These are phyloP conservation scores for Vitis rupestris DNA, from an alignment of 164 flowering plant genomes.

Conservation along the genomic window DNA sequence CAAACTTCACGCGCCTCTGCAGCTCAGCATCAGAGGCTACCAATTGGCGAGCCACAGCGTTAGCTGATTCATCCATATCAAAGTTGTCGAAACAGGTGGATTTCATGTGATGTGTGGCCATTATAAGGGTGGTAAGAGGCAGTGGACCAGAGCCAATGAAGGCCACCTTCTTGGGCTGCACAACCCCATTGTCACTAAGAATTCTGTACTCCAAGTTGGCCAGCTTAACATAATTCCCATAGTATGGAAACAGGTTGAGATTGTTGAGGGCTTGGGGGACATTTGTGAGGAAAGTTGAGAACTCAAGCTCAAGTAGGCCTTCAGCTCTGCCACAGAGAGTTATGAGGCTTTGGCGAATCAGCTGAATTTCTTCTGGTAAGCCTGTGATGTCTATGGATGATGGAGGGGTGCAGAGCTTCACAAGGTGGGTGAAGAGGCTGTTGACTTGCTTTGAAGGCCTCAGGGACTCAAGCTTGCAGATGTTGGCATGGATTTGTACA, in stretches of 20 bases:
- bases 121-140: conserved; percentile 53
- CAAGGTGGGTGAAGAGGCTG: conserved; percentile 46
- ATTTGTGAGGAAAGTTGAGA: conserved; percentile 29
- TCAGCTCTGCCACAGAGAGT: conserved; percentile 43
- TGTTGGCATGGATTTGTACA: conserved; percentile 34
- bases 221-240: conserved; percentile 49
- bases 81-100: conserved; percentile 43
- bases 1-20: conserved; percentile 50
- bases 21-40: conserved; percentile 37
- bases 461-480: conserved; percentile 42
- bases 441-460: conserved; percentile 48
- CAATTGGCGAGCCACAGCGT: conserved; percentile 16
- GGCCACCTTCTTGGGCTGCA: conserved; percentile 48
- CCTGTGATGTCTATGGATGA: conserved; percentile 29
- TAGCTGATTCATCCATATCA: conserved; percentile 23
- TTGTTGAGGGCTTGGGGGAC: conserved; percentile 35
- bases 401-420: conserved; percentile 40
- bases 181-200: conserved; percentile 24
- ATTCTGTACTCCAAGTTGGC: conserved; percentile 38
- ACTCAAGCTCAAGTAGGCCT: conserved; percentile 49
- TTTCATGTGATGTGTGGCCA: conserved; percentile 52
- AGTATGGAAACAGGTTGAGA: conserved; percentile 54
- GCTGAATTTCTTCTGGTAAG: conserved; percentile 27
- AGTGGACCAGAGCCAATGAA: conserved; percentile 71
- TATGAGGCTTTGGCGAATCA: conserved; percentile 42